Evolutionary conservation across 1,284 basidiomycete genomes (phyloP), one percentile per base, ranked within the genome.

Genomic region (Thecaphora frezii): DNA sequence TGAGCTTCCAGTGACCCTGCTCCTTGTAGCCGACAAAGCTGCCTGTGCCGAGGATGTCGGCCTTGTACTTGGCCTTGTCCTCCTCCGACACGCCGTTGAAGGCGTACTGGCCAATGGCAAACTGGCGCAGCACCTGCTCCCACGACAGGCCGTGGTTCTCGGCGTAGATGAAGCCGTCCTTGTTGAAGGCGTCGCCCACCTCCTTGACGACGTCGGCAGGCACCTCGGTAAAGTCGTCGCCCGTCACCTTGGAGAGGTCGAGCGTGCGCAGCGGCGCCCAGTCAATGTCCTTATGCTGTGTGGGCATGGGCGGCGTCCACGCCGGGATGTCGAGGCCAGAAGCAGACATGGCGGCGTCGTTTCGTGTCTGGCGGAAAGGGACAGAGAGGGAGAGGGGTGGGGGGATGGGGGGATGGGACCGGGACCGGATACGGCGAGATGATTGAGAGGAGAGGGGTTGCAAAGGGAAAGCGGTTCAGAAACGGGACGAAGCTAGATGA

Each of bases 11-110:
- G 69, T 81, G 81, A 2, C 81, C 81, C 54, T 78, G 79, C 48
- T 80, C 79, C 58, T 82, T 82, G 79, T 82, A 82, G 0, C 81
- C 76, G n/a, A 75, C 70, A 39, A 78, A 78, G 33, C 45, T 52
- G 0, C 81, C 76, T 0, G 59, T 67, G 8, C 52, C 21, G 18
- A 73, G 43, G 39, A 78, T 78, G 45, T 75, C 69, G 2, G 76
- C 76, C 41, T 74, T 63, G 66, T 64, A 74, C 42, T 51, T 50
- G 16, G 60, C 54, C 58, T 78, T 78, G 53, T 78, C 73, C 13
- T 48, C 60, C 23, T 71, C 66, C 4, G 52, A 47, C 0, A 78
- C 67, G 26, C 56, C 56, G 45, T 76, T 65, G 51, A 78, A 77
- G 10, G 68, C 75, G 49, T 70, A 71, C 46, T 77, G 76, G 2